Conservation (phyloP, 1,139 yeast species). For the Magnusiomyces tetraspermus region DNA sequence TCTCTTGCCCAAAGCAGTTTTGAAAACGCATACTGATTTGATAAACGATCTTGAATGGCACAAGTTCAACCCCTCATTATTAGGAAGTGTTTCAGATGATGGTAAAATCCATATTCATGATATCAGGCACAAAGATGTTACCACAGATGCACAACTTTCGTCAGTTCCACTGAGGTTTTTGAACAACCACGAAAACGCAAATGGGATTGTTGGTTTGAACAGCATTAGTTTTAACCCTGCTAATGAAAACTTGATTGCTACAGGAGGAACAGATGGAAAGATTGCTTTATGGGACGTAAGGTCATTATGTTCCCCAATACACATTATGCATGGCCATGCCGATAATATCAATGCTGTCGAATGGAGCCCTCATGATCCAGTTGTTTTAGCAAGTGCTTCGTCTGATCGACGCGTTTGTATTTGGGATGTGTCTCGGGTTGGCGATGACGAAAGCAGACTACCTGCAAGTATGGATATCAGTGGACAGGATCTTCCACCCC, state of each 20-base stretch:
- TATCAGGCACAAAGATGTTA: conserved; percentile 36
- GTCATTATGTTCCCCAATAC: conserved; percentile 24
- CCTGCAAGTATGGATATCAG: neutral
- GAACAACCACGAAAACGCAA: neutral
- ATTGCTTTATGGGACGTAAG: conserved; percentile 67
- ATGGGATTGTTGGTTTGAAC: conserved; percentile 38
- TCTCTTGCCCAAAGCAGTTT: conserved; percentile 19
- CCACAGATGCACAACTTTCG: conserved; percentile 6
- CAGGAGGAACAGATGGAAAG: conserved; percentile 59
- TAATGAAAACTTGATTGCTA: conserved; percentile 48
- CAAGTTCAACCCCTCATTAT: conserved; percentile 37
- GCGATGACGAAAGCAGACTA: conserved; percentile 24
- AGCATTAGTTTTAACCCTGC: conserved; percentile 54
- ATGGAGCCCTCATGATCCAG: conserved; percentile 61
- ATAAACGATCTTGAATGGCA: conserved; percentile 42
- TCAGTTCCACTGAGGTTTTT: neutral
- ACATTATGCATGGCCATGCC: conserved; percentile 39
- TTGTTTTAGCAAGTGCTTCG: conserved; percentile 63
- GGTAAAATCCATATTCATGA: conserved; percentile 63
- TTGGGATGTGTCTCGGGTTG: conserved; percentile 47
- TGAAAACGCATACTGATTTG: conserved; percentile 25
- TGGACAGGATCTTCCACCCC: neutral
- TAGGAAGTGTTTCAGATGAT: conserved; percentile 73
- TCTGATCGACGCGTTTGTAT: conserved; percentile 64
- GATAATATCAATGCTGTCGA: conserved; percentile 59